Evolutionary conservation across 1,284 basidiomycete genomes (phyloP), one percentile per base, ranked within the genome.

Genomic region (Leccinum pachyderme): DNA sequence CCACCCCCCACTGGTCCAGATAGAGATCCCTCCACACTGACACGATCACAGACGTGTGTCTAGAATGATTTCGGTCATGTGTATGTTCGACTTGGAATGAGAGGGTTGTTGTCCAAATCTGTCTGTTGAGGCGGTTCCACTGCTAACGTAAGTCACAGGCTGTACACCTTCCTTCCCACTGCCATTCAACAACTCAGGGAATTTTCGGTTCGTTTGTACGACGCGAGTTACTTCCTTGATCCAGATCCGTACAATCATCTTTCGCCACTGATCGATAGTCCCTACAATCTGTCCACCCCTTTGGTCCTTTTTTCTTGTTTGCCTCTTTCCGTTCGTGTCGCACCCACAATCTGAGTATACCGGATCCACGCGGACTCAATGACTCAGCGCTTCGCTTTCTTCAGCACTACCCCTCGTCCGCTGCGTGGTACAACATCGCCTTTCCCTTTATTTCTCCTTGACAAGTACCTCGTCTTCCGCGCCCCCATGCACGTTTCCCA

Each of bases 121-220:
- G 55, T 64, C 51, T 46, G 44, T 37, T 59, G 47, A 54, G 62
- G 65, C 59, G 59, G 59, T 68, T 55, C 65, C 62, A 61, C 50
- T 56, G 56, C 59, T 69, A 58, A 69, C 67, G 67, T 69, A 72
- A n/a, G n/a, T n/a, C n/a, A 69, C 59, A 44, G 58, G 57, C 52
- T 57, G 57, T 63, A 54, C 55, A 50, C 32, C 54, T 67, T 62
- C 50, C 55, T 53, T 67, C 55, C 53, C 54, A 62, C 64, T 47
- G 55, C 58, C 54, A 52, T 66, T 61, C n/a, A 39, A 39, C 37
- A n/a, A 25, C 46, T 53, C 55, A 32, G 51, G 35, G 62, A 63
- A 31, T 39, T 55, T 69, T 61, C 35, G 55, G 43, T 49, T 66
- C 56, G 43, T 55, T 52, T 53, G 18, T 56, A 54, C 52, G 47